Conservation (phyloP, 306 rosid species). For the Quercus cerris region DNA sequence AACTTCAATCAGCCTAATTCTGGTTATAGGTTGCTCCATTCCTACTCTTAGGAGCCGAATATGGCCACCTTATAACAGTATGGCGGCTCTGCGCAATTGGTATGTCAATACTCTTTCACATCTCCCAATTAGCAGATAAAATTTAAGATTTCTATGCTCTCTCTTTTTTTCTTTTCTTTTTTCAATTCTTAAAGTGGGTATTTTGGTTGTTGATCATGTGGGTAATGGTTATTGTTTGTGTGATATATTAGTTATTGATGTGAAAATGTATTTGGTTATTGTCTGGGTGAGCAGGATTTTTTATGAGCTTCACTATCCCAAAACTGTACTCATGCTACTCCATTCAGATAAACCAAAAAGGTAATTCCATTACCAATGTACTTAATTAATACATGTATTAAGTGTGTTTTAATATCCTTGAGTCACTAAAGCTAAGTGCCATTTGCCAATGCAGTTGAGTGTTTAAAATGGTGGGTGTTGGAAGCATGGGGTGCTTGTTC, state of each 20-base stretch:
- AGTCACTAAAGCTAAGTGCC: neutral
- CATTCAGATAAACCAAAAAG: slow-evolving; percentile 55
- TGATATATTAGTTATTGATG: neutral
- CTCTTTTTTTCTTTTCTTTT: neutral
- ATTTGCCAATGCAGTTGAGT: slow-evolving; percentile 43
- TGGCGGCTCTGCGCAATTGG: slow-evolving; percentile 81
- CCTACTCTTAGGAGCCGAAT: slow-evolving; percentile 78
- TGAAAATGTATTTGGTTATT: neutral
- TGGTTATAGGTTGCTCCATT: slow-evolving; percentile 67
- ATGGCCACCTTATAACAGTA: slow-evolving; percentile 72
- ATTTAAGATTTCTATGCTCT: too few relatives aligned
- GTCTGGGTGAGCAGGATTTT: slow-evolving; percentile 49
- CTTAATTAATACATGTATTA: neutral
- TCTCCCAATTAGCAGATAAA: neutral
- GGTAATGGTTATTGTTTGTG: neutral
- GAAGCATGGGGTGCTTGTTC: slow-evolving; percentile 77
- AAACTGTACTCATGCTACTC: slow-evolving; percentile 70
- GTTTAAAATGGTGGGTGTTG: slow-evolving; percentile 45
- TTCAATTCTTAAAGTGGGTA: neutral
- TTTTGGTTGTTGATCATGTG: neutral
- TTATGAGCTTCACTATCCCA: slow-evolving; percentile 72
- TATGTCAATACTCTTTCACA: slow-evolving; percentile 18
- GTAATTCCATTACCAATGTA: slow-evolving; percentile 30
- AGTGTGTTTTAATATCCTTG: slow-evolving; percentile 3
- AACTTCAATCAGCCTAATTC: slow-evolving; percentile 5